Evolutionary conservation across 1,284 basidiomycete genomes (phyloP), one percentile per base, ranked within the genome.

Genomic region (Omphalotus olearius): DNA sequence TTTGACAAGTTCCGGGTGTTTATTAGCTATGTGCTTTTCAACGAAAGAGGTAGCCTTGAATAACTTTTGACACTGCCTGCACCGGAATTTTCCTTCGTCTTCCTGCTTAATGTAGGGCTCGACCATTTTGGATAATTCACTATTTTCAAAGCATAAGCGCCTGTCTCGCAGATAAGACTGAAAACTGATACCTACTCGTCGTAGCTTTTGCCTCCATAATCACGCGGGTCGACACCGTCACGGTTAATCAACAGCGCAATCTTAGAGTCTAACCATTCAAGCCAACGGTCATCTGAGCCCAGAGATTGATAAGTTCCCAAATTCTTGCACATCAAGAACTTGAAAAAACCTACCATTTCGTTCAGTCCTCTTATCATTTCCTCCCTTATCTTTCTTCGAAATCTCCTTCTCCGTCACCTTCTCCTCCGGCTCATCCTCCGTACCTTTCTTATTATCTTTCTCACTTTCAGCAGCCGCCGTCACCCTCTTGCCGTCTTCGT

Each of bases 41-140:
- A 98, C 89, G 69, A 96, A 98, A 39, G 93, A 85, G 18, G 91
- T 88, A 4, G 93, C 95, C 66, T 93, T 94, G 83, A 98, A 98
- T 14, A 98, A 76, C 73, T 98, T 98, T 68, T 85, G 83, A 68
- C 94, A 98, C 46, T 86, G 88, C 73, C 92, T 94, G 74, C 94
- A 98, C 59, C 95, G 80, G 73, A 91, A 97, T 66, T 96, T 97
- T 61, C 88, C 90, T 68, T 93, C 90, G 57, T 95, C 94, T 69
- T 98, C 95, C 66, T 94, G 89, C 69, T 94, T 95, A 65, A 97
- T 82, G 64, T 80, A 78, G 1, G 82, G 84, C 56, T 88, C 88
- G 18, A 84, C 83, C 20, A 82, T 81, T 63, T 85, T 91, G 50
- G 81, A 78, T 40, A 94, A 73, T 66, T 95, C 93, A 61, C 92